Evolutionary conservation across 2,329 filamentous ascomycete species (phyloP), one percentile per base, ranked within the genome.

Genomic region (Verticillium longisporum): DNA sequence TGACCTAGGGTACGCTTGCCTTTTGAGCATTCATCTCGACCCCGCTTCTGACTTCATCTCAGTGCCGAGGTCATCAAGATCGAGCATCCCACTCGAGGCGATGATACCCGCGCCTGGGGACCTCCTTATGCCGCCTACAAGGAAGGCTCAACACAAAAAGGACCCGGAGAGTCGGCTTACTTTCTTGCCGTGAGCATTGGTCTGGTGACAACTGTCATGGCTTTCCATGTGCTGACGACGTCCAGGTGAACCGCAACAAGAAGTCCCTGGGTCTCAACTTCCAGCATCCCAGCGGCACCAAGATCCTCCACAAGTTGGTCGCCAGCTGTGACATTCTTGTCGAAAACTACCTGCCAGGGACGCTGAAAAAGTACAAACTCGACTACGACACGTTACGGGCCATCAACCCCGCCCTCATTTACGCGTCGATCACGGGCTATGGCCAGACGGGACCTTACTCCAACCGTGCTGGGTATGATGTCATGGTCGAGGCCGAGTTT

Each of bases 401-500:
- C 66, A 88, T 97, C 72, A 98, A 98, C 70, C 93, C 94, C 0
- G 78, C 81, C 6, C 81, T 99, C 56, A 91, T 99, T 67, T 99
- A 99, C 71, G 92, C 94, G 14, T 97, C 92, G 67, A 96, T 99
- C 68, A 99, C 95, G 0, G 95, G 95, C 1, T 99, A 98, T 71
- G 95, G 95, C 2, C 95, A 99, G 73, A 97, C 91, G 1, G 95
- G 95, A 0, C 95, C 95, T 0, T 97, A 96, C 74, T 86, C 88
- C 6, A 85, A 87, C 65, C 84, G 95, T 14, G 92, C 95, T 3
- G 95, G 95, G 4, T 99, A 99, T 80, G 95, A 99, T 75, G 95
- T 99, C 67, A 99, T 99, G 94, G 94, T 99, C 11, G 95, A 99
- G 78, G 95, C 95, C 62, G 95, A 98, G 73, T 93, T 99, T 77